Conservation (phyloP, 352 stramenopile genomes). For the Pythium aquatile region DNA sequence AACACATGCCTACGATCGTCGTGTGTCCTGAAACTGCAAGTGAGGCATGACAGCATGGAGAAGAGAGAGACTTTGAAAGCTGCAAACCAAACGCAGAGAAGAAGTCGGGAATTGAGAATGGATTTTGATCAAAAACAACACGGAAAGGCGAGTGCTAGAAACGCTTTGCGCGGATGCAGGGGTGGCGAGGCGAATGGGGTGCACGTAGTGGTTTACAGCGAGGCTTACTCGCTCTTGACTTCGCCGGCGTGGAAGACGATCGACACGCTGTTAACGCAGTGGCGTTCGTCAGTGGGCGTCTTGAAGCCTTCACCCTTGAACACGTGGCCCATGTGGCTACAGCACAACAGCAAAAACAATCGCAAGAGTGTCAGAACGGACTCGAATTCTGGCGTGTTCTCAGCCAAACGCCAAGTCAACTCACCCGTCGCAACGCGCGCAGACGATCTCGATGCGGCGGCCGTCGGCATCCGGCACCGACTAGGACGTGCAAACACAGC, state of each 20-base stretch:
- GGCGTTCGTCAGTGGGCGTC: constrained; percentile 84
- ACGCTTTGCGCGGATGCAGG: constrained; percentile 2
- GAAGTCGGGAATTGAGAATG: background rate
- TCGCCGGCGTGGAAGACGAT: constrained; percentile 82
- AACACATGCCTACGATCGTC: too few species aligned
- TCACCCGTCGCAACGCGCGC: constrained; percentile 82
- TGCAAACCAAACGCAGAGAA: too few species aligned
- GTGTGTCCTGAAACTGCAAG: too few species aligned
- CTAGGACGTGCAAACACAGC: constrained; percentile 26
- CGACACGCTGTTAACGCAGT: constrained; percentile 91
- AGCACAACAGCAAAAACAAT: background rate
- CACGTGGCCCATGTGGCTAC: constrained; percentile 89
- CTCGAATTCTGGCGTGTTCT: background rate
- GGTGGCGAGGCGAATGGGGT: background rate
- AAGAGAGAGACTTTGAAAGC: too few species aligned
- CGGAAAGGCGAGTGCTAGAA: background rate
- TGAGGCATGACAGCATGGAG: too few species aligned
- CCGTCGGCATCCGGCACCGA: constrained; percentile 68
- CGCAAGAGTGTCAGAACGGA: background rate
- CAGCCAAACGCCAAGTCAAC: constrained; percentile 8
- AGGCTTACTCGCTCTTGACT: constrained; percentile 29
- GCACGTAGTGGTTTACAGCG: background rate
- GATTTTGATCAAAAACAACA: constrained; percentile 6
- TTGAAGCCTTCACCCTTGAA: constrained; percentile 90
- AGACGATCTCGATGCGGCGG: constrained; percentile 85